These are phyloP conservation scores for Scortechinia acanthostroma DNA, from an alignment of 2,329 filamentous ascomycete genomes.

Conservation along the genomic window DNA sequence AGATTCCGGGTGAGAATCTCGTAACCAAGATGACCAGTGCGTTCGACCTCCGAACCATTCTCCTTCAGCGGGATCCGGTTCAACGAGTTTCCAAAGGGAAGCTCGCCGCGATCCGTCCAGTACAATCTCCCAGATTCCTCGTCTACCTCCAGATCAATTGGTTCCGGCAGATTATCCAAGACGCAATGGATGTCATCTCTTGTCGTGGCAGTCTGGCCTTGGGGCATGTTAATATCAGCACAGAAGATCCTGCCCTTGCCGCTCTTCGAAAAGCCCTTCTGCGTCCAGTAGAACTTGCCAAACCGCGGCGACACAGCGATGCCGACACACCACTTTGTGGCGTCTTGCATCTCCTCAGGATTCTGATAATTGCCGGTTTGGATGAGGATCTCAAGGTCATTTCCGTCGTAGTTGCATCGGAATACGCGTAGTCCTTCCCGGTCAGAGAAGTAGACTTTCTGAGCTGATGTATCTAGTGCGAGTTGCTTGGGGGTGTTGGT, in stretches of 20 bases:
- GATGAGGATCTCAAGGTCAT: conserved; percentile 27
- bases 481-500: conserved; percentile 41
- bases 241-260: conserved; percentile 41
- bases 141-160: conserved; percentile 49
- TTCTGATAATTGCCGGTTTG: conserved; percentile 16
- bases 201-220: conserved; percentile 17
- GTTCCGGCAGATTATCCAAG: conserved; percentile 37
- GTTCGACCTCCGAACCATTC: no score
- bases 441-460: conserved; percentile 31
- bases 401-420: conserved; percentile 28
- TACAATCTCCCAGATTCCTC: conserved; percentile 34
- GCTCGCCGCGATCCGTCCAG: conserved; percentile 55
- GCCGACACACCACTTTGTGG: conserved; percentile 43
- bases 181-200: conserved; percentile 33
- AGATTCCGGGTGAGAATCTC: conserved; percentile 22
- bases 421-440: conserved; percentile 31
- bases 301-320: conserved; percentile 32
- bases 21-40: no score
- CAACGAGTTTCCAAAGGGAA: conserved; percentile 42
- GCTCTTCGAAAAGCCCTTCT: conserved; percentile 46
- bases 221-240: conserved; percentile 30
- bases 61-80: conserved; percentile 30
- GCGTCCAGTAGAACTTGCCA: conserved; percentile 48
- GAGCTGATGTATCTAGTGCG: conserved; percentile 13
- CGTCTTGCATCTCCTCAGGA: conserved; percentile 16